Percentiles rank a stretch among this genome's conserved stretches.
Conservation (phyloP, 202 grass and related monocot species). For the Setaria viridis region DNA sequence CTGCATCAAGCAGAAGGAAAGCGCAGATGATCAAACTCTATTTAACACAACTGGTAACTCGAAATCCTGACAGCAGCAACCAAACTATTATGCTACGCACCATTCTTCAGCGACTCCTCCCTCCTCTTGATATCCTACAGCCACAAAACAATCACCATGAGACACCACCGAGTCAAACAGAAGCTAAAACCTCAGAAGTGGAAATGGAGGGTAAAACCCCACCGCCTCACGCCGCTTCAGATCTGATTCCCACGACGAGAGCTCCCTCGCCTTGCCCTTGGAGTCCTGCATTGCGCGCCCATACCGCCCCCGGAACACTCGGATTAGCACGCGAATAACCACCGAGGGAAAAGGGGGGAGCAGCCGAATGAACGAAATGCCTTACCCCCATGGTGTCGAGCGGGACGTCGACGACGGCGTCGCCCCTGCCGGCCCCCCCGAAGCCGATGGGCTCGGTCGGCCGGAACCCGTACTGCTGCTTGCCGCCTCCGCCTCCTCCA, state of each 20-base stretch:
- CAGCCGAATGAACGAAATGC: not conserved
- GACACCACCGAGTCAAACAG: not conserved
- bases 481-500: constrained; percentile 48
- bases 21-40: not conserved
- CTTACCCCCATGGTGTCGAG: constrained; percentile 74
- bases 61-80: not conserved
- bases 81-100: constrained; percentile 2
- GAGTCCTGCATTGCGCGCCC: constrained; percentile 53
- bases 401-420: constrained; percentile 81
- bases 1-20: constrained; percentile 39
- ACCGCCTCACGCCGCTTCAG: constrained; percentile 85
- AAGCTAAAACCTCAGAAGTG: not conserved
- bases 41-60: not conserved
- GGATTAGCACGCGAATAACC: constrained; percentile 11
- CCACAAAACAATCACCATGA: constrained; percentile 27
- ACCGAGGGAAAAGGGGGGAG: not conserved
- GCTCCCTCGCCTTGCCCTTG: constrained; percentile 76
- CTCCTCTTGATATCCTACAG: constrained; percentile 63
- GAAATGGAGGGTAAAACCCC: constrained; percentile 35
- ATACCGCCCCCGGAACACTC: not conserved
- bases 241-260: constrained; percentile 82
- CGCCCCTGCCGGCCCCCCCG: constrained; percentile 60
- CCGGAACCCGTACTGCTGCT: constrained; percentile 62
- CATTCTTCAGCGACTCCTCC: constrained; percentile 60
- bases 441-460: constrained; percentile 63